Percentiles rank a stretch among this genome's conserved stretches.
phyloP scores from a whole-genome alignment of 371 early-diverging fungal genomes.

The Mortierella sp. region DNA sequence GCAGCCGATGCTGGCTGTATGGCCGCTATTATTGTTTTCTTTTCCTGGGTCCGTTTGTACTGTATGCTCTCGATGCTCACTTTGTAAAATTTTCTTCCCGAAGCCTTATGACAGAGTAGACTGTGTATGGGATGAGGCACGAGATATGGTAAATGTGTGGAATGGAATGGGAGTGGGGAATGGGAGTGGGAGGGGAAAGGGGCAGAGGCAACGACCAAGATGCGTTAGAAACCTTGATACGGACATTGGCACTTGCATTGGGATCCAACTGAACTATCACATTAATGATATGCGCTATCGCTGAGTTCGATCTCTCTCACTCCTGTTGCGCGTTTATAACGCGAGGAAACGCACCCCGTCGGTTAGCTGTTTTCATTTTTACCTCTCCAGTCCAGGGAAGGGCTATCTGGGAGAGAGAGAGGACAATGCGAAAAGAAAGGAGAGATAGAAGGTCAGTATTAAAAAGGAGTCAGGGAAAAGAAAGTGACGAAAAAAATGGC shows the following conservation, averaged over 20 bases:
- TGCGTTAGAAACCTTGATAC: background rate
- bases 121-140: background rate
- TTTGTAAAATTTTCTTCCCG: constrained; percentile 31
- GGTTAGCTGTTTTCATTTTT: constrained; percentile 3
- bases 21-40: background rate
- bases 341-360: constrained; percentile 2
- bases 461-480: constrained; percentile 5
- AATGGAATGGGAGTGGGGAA: constrained; percentile 2
- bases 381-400: constrained; percentile 16
- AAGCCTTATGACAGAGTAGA: constrained; percentile 15
- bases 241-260: background rate
- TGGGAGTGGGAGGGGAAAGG: background rate
- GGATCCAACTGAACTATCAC: too few species aligned
- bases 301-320: background rate
- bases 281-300: too few species aligned
- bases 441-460: background rate
- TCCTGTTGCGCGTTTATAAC: background rate
- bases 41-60: constrained; percentile 1
- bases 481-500: background rate
- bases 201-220: background rate
- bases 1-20: background rate
- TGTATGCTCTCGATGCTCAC: constrained; percentile 11
- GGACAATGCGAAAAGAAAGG: constrained; percentile 9
- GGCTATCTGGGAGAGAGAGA: constrained; percentile 13
- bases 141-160: background rate